Conservation (phyloP, 352 stramenopile species). For the Pythium utonaiense region DNA sequence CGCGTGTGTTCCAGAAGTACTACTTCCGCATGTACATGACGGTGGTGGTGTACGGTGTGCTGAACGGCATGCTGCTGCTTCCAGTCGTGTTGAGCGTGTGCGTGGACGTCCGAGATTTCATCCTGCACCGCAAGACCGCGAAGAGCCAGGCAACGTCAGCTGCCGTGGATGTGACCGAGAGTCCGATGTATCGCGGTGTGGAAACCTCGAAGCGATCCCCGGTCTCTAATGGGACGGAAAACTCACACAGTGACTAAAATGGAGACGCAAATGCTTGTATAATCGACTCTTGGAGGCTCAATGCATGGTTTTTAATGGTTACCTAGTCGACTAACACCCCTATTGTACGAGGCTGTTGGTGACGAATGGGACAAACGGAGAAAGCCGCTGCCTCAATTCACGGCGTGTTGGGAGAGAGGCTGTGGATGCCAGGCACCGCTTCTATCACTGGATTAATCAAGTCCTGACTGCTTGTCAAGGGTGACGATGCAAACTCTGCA, state of each 20-base stretch:
- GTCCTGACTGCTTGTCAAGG: not conserved
- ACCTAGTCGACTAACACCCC: not conserved
- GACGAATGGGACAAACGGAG: too few relatives aligned
- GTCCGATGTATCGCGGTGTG: constrained; percentile 23
- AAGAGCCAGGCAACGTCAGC: constrained; percentile 10
- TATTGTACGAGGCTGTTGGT: too few relatives aligned
- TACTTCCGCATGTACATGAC: constrained; percentile 90
- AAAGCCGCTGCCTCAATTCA: too few relatives aligned
- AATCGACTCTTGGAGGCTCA: not conserved
- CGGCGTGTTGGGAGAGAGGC: too few relatives aligned
- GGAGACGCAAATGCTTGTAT: too few relatives aligned
- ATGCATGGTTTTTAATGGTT: constrained; percentile 6
- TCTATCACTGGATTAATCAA: not conserved
- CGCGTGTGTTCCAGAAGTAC: constrained; percentile 87
- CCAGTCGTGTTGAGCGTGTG: constrained; percentile 53
- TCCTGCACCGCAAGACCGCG: constrained; percentile 24
- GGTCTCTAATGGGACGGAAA: constrained; percentile 11
- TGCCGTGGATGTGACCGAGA: constrained; percentile 17
- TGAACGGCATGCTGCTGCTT: constrained; percentile 72
- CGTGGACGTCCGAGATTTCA: constrained; percentile 43
- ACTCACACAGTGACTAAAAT: constrained; percentile 29
- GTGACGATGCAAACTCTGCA: not conserved
- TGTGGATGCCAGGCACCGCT: too few relatives aligned
- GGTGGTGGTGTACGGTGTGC: constrained; percentile 71
- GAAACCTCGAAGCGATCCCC: constrained; percentile 12